phyloP scores from a whole-genome alignment of 257 asterid genomes.

The Handroanthus guayacan region DNA sequence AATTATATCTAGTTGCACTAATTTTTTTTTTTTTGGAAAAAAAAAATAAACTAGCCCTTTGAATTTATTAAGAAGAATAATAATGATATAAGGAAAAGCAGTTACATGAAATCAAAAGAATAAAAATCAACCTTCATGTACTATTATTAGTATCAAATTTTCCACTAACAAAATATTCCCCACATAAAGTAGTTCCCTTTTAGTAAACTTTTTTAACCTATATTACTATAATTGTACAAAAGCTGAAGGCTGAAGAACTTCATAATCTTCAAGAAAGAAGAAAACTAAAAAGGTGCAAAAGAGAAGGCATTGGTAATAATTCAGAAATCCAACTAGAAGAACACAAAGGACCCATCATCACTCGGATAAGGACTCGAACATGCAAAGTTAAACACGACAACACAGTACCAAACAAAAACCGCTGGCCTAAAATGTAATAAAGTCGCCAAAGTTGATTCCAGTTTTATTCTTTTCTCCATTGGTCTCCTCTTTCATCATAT shows the following conservation, averaged over 20 bases:
- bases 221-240: neutral
- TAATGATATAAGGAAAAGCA: too few species aligned
- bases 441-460: constrained; percentile 21
- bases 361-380: constrained; percentile 27
- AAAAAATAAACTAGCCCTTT: too few species aligned
- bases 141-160: too few species aligned
- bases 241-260: neutral
- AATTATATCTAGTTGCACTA: too few species aligned
- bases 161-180: too few species aligned
- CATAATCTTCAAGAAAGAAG: neutral
- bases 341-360: constrained; percentile 27
- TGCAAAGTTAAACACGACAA: constrained; percentile 34
- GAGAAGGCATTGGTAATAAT: neutral
- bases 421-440: neutral
- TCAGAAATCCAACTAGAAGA: constrained; percentile 6
- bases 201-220: too few species aligned
- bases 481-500: constrained; percentile 19
- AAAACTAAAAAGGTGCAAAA: neutral
- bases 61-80: too few species aligned
- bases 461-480: constrained; percentile 3
- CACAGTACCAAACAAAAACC: constrained; percentile 26
- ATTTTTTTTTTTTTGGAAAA: too few species aligned
- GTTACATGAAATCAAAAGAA: too few species aligned
- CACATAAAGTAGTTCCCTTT: too few species aligned
- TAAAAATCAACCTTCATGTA: too few species aligned